phyloP scores from a whole-genome alignment of 257 asterid species.

The Solanum neorickii region DNA sequence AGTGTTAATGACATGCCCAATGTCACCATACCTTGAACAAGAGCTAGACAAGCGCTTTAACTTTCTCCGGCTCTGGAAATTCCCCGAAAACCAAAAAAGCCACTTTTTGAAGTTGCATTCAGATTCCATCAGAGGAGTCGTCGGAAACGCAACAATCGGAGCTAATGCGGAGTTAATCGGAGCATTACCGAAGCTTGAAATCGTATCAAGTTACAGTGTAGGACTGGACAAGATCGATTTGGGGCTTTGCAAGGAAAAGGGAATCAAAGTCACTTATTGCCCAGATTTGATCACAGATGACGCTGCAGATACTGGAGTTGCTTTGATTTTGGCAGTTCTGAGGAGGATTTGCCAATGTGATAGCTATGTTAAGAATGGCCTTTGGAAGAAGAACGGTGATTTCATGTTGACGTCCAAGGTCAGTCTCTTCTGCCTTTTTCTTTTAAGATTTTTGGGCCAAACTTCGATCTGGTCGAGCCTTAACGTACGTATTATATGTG shows the following conservation, averaged over 20 bases:
- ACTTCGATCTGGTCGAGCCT: neutral
- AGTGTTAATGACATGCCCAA: slow-evolving; percentile 54
- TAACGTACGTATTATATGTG: neutral
- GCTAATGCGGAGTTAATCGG: slow-evolving; percentile 46
- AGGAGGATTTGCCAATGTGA: slow-evolving; percentile 58
- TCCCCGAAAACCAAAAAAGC: slow-evolving; percentile 17
- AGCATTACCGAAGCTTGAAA: slow-evolving; percentile 60
- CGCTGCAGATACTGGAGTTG: slow-evolving; percentile 80
- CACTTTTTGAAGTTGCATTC: slow-evolving; percentile 40
- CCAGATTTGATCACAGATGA: slow-evolving; percentile 87
- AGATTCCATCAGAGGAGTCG: slow-evolving; percentile 52
- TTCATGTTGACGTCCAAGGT: slow-evolving; percentile 64
- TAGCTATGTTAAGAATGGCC: slow-evolving; percentile 46
- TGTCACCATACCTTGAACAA: slow-evolving; percentile 44
- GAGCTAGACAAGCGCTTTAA: slow-evolving; percentile 63
- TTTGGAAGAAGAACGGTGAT: slow-evolving; percentile 44
- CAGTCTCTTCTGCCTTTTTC: neutral
- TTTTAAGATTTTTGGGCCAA: neutral
- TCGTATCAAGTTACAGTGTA: slow-evolving; percentile 57
- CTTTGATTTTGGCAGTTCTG: slow-evolving; percentile 52
- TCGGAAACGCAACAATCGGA: slow-evolving; percentile 40
- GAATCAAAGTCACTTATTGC: slow-evolving; percentile 70
- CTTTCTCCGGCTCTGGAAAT: slow-evolving; percentile 57
- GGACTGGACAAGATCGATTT: slow-evolving; percentile 79
- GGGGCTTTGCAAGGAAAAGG: slow-evolving; percentile 51